These are phyloP conservation scores for Talaromyces liani DNA, from an alignment of 495 filamentous ascomycete genomes.

Conservation along the genomic window DNA sequence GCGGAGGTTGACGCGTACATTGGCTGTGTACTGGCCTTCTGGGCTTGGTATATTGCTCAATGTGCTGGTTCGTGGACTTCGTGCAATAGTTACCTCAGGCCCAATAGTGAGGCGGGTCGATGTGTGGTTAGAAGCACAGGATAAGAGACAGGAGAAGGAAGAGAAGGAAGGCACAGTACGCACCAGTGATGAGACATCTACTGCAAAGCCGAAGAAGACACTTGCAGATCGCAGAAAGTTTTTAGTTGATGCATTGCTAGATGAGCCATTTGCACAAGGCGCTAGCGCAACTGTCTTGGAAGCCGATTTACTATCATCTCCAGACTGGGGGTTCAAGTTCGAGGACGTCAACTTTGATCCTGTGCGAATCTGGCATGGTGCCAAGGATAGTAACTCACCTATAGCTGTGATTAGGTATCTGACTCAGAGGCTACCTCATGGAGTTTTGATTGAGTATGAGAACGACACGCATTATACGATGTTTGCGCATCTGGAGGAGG, in stretches of 20 bases:
- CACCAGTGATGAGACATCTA: not conserved
- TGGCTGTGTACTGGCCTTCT: slow-evolving; percentile 8
- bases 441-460: slow-evolving; percentile 10
- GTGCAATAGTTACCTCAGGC: slow-evolving; percentile 7
- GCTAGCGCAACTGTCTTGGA: slow-evolving; percentile 18
- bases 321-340: slow-evolving; percentile 27
- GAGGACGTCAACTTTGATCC: slow-evolving; percentile 20
- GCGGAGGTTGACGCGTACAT: not conserved
- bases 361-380: slow-evolving; percentile 30
- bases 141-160: not conserved
- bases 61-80: slow-evolving; percentile 8
- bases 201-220: not conserved
- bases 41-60: not conserved
- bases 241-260: slow-evolving; percentile 11
- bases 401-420: slow-evolving; percentile 16
- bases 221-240: slow-evolving; percentile 10
- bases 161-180: not conserved
- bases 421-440: slow-evolving; percentile 14
- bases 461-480: slow-evolving; percentile 16
- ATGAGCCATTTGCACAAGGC: slow-evolving; percentile 24
- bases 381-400: slow-evolving; percentile 21
- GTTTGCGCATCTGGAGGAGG: slow-evolving; percentile 11
- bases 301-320: slow-evolving; percentile 15
- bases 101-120: slow-evolving; percentile 12
- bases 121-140: slow-evolving; percentile 10